Evolutionary conservation across 495 filamentous ascomycete genomes (phyloP).

Genomic region (Hyaloscypha variabilis): DNA sequence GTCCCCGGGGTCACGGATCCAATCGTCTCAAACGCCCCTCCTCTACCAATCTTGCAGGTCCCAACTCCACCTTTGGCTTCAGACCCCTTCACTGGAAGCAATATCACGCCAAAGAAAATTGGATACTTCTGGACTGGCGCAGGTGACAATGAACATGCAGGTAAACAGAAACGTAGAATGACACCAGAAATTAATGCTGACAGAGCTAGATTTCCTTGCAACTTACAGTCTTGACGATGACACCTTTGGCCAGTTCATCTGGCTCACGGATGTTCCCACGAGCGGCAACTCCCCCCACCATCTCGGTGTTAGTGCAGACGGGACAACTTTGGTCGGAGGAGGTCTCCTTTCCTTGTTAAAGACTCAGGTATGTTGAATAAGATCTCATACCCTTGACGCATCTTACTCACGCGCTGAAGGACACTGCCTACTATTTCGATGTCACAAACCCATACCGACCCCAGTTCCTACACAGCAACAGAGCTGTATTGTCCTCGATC

Average conservation of each 20-base stretch:
- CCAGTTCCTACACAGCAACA: conserved; percentile 60
- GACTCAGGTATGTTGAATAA: conserved; percentile 39
- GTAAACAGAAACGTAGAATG: conserved; percentile 7
- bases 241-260: conserved; percentile 62
- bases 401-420: conserved; percentile 24
- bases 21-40: conserved; percentile 49
- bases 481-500: conserved; percentile 57
- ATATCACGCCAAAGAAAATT: conserved; percentile 67
- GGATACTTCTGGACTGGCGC: conserved; percentile 66
- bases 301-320: conserved; percentile 57
- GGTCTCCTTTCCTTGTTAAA: conserved; percentile 65
- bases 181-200: not conserved
- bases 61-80: conserved; percentile 59
- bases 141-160: conserved; percentile 59
- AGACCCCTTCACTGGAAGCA: conserved; percentile 53
- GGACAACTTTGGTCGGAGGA: conserved; percentile 61
- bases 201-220: conserved; percentile 54
- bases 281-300: conserved; percentile 67
- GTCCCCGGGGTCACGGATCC: conserved; percentile 60
- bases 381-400: not conserved
- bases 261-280: conserved; percentile 60
- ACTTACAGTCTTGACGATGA: conserved; percentile 64
- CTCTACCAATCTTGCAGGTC: conserved; percentile 59
- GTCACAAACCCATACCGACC: conserved; percentile 59
- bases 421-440: conserved; percentile 68